Evolutionary conservation across 1,284 basidiomycete genomes (phyloP).

Genomic region (Golubevia pallescens): DNA sequence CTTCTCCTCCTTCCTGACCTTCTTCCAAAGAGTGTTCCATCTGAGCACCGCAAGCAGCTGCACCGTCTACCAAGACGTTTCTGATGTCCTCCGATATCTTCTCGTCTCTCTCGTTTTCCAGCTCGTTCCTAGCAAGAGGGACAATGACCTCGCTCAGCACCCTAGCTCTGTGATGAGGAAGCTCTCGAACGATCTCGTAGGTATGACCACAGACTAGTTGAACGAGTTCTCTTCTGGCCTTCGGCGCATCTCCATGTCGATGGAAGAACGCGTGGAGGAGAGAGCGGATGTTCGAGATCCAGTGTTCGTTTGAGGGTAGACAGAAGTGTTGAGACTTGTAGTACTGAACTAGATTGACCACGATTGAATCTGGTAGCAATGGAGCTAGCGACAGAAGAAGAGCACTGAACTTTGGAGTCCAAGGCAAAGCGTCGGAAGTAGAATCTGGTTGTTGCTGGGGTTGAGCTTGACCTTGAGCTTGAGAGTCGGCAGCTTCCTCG

Average conservation of each 20-base stretch:
- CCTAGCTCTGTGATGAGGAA: slow-evolving; percentile 36
- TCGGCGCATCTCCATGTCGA: slow-evolving; percentile 19
- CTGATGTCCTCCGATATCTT: slow-evolving; percentile 33
- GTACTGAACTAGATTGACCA: slow-evolving; percentile 45
- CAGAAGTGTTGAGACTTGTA: slow-evolving; percentile 48
- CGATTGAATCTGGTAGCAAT: slow-evolving; percentile 41
- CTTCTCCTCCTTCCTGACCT: too few relatives aligned
- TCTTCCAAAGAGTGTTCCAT: not conserved
- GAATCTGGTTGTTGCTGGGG: too few relatives aligned
- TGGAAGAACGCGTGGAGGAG: slow-evolving; percentile 54
- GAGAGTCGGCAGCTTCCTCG: too few relatives aligned
- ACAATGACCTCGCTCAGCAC: slow-evolving; percentile 47
- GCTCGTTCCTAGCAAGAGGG: slow-evolving; percentile 38
- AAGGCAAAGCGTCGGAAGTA: slow-evolving; percentile 17
- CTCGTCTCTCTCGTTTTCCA: slow-evolving; percentile 31
- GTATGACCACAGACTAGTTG: slow-evolving; percentile 50
- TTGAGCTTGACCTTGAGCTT: too few relatives aligned
- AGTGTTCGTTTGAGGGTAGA: slow-evolving; percentile 47
- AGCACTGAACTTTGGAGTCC: slow-evolving; percentile 41
- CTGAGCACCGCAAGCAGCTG: slow-evolving; percentile 15
- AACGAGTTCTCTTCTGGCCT: slow-evolving; percentile 35
- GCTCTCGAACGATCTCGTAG: slow-evolving; percentile 50
- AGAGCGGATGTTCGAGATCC: slow-evolving; percentile 46
- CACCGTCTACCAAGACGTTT: slow-evolving; percentile 48
- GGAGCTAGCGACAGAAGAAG: slow-evolving; percentile 51